phyloP scores from a whole-genome alignment of 1,284 basidiomycete species.

The Phenoliferia sp. region DNA sequence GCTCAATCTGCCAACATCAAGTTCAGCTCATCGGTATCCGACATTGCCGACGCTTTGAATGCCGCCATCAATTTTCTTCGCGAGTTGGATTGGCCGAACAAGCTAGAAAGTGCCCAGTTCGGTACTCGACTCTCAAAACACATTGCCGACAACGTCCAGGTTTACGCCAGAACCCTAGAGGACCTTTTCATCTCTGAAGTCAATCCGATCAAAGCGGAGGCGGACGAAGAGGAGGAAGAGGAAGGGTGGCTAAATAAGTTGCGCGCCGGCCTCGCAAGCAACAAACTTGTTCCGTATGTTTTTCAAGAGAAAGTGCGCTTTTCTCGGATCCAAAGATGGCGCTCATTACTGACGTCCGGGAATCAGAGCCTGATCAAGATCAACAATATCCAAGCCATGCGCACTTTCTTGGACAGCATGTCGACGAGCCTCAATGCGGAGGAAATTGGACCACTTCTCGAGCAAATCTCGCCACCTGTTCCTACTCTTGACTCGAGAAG shows the following conservation, averaged over 20 bases:
- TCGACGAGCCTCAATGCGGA: background rate
- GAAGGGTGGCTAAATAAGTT: background rate
- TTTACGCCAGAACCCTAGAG: background rate
- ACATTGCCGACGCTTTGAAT: background rate
- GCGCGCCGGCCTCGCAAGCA: background rate
- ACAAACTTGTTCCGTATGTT: background rate
- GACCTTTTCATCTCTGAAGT: background rate
- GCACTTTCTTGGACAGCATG: background rate
- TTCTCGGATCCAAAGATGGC: background rate
- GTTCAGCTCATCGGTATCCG: background rate
- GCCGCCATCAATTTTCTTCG: background rate
- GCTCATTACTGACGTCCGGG: background rate
- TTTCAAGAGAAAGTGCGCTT: background rate
- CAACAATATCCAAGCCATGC: background rate
- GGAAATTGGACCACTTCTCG: background rate
- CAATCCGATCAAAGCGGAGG: background rate
- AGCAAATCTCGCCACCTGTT: background rate
- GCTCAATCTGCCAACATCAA: background rate
- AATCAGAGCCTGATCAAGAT: background rate
- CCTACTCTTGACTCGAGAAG: background rate
- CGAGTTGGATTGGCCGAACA: background rate
- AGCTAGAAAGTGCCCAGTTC: background rate
- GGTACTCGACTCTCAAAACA: background rate
- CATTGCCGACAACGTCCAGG: background rate
- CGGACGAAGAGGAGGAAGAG: background rate